These are phyloP conservation scores for Pseudoperonospora humuli DNA, from an alignment of 352 stramenopile species.

Conservation along the genomic window DNA sequence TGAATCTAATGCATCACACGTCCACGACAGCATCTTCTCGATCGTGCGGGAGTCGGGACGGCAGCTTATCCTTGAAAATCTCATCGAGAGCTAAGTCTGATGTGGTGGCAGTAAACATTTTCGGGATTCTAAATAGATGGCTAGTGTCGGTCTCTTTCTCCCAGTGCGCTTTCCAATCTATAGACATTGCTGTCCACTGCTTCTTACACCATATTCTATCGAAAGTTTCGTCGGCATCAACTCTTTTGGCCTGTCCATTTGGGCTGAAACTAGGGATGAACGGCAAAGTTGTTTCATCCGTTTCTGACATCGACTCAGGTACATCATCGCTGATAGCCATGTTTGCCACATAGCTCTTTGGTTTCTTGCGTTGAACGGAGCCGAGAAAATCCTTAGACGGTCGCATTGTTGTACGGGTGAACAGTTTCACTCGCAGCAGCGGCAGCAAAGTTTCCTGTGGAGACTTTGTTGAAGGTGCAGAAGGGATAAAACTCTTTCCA, in stretches of 20 bases:
- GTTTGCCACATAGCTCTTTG: conserved; percentile 2
- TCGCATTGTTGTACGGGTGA: conserved; percentile 27
- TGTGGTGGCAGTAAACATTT: conserved; percentile 27
- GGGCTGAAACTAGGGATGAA: conserved; percentile 12
- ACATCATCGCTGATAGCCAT: not conserved
- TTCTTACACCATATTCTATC: conserved; percentile 36
- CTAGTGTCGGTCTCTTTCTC: conserved; percentile 34
- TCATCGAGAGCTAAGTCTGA: conserved; percentile 43
- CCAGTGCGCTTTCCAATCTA: conserved; percentile 42
- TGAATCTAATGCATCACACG: conserved; percentile 24
- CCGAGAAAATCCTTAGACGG: conserved; percentile 39
- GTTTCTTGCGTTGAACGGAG: conserved; percentile 26
- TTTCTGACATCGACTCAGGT: conserved; percentile 8
- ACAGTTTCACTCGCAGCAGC: conserved; percentile 44
- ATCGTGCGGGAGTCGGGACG: conserved; percentile 53
- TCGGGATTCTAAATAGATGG: conserved; percentile 23
- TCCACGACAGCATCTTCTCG: conserved; percentile 66
- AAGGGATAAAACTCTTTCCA: conserved; percentile 47
- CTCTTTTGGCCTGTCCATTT: conserved; percentile 5
- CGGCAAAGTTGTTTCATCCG: conserved; percentile 6
- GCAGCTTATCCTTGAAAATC: conserved; percentile 72
- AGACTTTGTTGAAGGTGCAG: conserved; percentile 28
- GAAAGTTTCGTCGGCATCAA: conserved; percentile 10
- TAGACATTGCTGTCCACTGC: conserved; percentile 36
- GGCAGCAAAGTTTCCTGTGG: conserved; percentile 33